Conservation (phyloP, 129 eudicot genomes). For the Deinandra increscens region DNA sequence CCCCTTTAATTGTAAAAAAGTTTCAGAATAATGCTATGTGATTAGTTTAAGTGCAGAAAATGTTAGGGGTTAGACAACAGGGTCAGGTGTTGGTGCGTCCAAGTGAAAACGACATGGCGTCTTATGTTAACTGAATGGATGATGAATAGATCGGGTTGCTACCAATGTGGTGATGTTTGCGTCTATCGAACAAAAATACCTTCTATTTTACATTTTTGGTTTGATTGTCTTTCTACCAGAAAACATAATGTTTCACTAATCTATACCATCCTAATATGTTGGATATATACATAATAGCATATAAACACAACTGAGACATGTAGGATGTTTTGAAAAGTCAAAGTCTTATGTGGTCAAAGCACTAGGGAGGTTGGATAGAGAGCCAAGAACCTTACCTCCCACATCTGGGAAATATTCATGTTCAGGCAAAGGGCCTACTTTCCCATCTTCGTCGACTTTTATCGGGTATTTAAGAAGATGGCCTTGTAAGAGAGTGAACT, state of each 20-base stretch:
- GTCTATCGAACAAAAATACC: too few relatives aligned
- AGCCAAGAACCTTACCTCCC: slow-evolving; percentile 81
- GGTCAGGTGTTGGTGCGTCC: too few relatives aligned
- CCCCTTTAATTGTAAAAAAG: too few relatives aligned
- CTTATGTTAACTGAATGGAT: too few relatives aligned
- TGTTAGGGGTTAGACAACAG: too few relatives aligned
- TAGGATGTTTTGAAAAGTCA: slow-evolving; percentile 9
- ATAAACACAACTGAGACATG: slow-evolving; percentile 14
- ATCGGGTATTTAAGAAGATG: slow-evolving; percentile 86
- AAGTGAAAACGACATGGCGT: too few relatives aligned
- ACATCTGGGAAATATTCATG: slow-evolving; percentile 73
- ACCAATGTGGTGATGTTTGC: too few relatives aligned
- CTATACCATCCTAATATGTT: slow-evolving; percentile 12
- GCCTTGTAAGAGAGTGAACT: slow-evolving; percentile 60
- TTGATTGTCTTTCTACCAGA: background rate
- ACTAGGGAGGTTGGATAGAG: slow-evolving; percentile 61
- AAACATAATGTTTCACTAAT: slow-evolving; percentile 1
- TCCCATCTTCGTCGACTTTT: slow-evolving; percentile 51
- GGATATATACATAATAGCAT: slow-evolving; percentile 1
- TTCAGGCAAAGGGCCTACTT: slow-evolving; percentile 57
- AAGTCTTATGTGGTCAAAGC: slow-evolving; percentile 55
- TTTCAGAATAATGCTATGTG: too few relatives aligned
- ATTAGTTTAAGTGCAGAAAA: too few relatives aligned
- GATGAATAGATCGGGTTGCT: too few relatives aligned
- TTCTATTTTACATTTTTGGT: too few relatives aligned